Evolutionary conservation across 352 stramenopile genomes (phyloP), one percentile per base, ranked within the genome.

Genomic region (Pythium rhizo-oryzae): DNA sequence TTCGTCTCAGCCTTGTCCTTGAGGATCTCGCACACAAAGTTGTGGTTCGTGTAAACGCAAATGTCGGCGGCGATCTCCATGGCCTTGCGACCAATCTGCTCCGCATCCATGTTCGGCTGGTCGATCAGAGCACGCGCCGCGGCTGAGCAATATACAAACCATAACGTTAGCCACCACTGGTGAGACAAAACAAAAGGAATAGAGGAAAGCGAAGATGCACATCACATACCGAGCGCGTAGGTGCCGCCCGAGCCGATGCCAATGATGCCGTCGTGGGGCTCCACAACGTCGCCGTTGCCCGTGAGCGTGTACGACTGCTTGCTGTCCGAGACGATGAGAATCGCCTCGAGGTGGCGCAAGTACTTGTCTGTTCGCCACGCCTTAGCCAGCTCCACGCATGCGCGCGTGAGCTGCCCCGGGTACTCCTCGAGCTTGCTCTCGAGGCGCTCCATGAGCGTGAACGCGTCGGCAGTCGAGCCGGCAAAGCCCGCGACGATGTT

Each of bases 321-420:
- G 63, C 82, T 87, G 85, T 99, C 97, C 28, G 96, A 96, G 3
- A 99, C 97, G 49, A 99, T 95, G 50, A 98, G 71, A 35, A 93
- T 92, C 19, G 90, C 87, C 79, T 99, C 97, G 24, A 99, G 84
- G 61, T 90, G 84, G 68, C 97, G 86, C 61, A 99, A 79, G 76
- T 99, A 99, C 81, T 99, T 99, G 80, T 99, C 97, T 65, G 97
- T 99, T 70, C 98, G 86, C 98, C 98, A 99, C 41, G 89, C 96
- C 80, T 99, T 99, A 51, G 97, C 98, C n/a, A 99, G 81, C 75
- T 99, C 97, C 23, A 99, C 97, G 79, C 97, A 99, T 18, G 92
- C 93, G 65, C 97, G 89, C 33, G 92, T 96, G 41, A 99, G 81
- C 75, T 99, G 98, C 33, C 97, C 97, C 24, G 96, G 93, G 82